Evolutionary conservation across 2,329 filamentous ascomycete species (phyloP).

Genomic region (Herpotrichia juniperi): DNA sequence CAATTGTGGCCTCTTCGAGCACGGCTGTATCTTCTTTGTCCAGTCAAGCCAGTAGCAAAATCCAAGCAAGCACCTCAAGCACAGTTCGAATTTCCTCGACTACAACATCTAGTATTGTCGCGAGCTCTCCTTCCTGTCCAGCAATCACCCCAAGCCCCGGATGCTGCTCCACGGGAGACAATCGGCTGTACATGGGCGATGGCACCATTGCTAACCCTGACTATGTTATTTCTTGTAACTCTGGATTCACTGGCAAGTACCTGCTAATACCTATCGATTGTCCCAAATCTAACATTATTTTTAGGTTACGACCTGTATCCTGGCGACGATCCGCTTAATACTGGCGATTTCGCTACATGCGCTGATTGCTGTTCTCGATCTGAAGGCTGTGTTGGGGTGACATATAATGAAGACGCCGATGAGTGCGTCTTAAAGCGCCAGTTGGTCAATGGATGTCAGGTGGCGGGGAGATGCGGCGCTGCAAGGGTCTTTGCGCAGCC

Average conservation of each 20-base stretch:
- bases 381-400: neutral
- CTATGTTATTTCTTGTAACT: neutral
- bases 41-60: neutral
- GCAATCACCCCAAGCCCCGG: neutral
- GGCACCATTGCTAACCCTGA: neutral
- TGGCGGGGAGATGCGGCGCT: neutral
- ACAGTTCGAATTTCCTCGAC: too few relatives aligned
- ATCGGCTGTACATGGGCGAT: neutral
- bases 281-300: neutral
- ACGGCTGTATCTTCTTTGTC: neutral
- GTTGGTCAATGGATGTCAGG: neutral
- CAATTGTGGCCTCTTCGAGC: neutral
- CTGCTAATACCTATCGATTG: neutral
- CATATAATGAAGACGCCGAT: neutral
- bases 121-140: neutral
- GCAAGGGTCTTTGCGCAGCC: neutral
- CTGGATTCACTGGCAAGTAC: neutral
- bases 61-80: neutral
- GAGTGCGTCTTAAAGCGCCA: neutral
- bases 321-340: neutral
- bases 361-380: neutral
- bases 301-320: neutral
- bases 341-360: neutral
- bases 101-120: neutral
- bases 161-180: neutral